Evolutionary conservation across 2,329 filamentous ascomycete species (phyloP).

Genomic region (Sclerotinia spermophila): DNA sequence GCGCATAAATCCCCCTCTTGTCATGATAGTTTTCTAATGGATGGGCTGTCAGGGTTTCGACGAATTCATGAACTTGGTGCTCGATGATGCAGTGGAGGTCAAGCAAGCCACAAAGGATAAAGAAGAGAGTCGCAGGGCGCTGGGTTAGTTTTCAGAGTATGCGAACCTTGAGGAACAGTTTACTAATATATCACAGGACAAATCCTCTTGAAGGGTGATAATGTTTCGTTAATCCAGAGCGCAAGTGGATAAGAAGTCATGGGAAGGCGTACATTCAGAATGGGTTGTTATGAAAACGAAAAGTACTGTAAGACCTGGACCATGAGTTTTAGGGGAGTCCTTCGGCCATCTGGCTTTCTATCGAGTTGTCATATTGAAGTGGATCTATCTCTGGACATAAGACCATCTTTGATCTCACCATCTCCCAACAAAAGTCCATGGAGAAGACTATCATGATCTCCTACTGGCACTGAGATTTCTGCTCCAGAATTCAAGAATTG

Average conservation of each 20-base stretch:
- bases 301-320: slow-evolving; percentile 22
- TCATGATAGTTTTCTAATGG: slow-evolving; percentile 23
- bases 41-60: slow-evolving; percentile 72
- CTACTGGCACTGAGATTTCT: slow-evolving; percentile 66
- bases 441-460: slow-evolving; percentile 72
- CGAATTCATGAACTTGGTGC: slow-evolving; percentile 98
- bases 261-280: slow-evolving; percentile 30
- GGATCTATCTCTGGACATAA: slow-evolving; percentile 21
- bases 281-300: slow-evolving; percentile 26
- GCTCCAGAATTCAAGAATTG: slow-evolving; percentile 65
- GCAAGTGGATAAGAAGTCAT: slow-evolving; percentile 34
- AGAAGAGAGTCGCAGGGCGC: slow-evolving; percentile 70
- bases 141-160: slow-evolving; percentile 61
- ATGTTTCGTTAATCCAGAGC: slow-evolving; percentile 58
- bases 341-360: slow-evolving; percentile 15
- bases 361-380: slow-evolving; percentile 16
- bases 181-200: slow-evolving; percentile 46
- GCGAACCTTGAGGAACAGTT: not conserved
- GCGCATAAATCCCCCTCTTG: slow-evolving; percentile 34
- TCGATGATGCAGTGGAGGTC: slow-evolving; percentile 94
- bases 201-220: slow-evolving; percentile 65
- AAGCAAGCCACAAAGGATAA: slow-evolving; percentile 78
- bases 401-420: slow-evolving; percentile 52
- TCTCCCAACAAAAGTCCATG: slow-evolving; percentile 73
- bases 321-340: slow-evolving; percentile 19